Conservation (phyloP, 192 early-diverging fungal species). For the Linnemannia exigua region DNA sequence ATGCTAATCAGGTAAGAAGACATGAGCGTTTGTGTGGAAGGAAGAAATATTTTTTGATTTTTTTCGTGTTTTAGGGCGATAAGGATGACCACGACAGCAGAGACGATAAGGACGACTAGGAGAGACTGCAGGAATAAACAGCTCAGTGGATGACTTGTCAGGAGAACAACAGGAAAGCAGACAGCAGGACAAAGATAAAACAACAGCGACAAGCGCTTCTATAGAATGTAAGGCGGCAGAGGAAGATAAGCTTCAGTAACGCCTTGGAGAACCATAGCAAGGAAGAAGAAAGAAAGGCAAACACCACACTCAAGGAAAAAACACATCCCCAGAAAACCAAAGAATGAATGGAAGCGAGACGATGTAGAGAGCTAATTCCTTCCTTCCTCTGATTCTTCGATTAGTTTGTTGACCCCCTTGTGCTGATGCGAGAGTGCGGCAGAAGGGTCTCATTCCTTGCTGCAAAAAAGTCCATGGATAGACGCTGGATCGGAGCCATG, state of each 20-base stretch:
- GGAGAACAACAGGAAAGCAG: not conserved
- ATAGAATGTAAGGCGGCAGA: not conserved
- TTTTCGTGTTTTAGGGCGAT: not conserved
- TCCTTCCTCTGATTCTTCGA: not conserved
- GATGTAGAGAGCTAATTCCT: not conserved
- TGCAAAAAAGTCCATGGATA: conserved; percentile 90
- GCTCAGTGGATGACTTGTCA: no score
- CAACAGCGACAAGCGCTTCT: no score
- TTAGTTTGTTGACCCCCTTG: conserved; percentile 93
- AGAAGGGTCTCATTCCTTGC: conserved; percentile 82
- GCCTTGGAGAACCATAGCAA: not conserved
- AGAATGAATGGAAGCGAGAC: not conserved
- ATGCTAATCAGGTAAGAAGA: conserved; percentile 77
- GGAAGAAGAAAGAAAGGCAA: not conserved
- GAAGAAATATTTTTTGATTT: not conserved
- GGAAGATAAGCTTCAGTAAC: not conserved
- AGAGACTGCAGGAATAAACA: no score
- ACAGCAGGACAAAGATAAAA: not conserved
- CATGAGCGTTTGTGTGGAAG: not conserved
- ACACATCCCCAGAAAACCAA: not conserved
- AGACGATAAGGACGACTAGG: no score
- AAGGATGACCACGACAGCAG: not conserved
- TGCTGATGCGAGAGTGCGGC: conserved; percentile 85
- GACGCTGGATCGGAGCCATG: conserved; percentile 84
- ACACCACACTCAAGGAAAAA: not conserved